Conservation (phyloP, 2,329 filamentous ascomycete genomes). For the Fusarium sp. region DNA sequence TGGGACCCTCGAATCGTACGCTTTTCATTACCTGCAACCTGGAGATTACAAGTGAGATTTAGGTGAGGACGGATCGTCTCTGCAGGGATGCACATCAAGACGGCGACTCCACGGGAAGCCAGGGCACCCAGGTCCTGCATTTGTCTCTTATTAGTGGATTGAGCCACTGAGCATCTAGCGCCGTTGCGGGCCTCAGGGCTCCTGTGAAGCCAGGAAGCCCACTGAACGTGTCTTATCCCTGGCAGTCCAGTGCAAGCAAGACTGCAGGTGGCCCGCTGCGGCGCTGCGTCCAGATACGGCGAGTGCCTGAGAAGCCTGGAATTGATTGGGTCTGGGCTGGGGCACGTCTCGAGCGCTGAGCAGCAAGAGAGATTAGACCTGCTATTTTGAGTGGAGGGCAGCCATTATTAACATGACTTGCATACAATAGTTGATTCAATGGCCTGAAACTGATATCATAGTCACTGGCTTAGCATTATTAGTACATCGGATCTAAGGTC, state of each 20-base stretch:
- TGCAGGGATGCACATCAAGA: constrained; percentile 46
- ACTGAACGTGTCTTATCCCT: constrained; percentile 14
- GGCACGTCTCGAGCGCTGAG: constrained; percentile 38
- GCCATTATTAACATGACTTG: constrained; percentile 35
- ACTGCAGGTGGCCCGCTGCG: constrained; percentile 24
- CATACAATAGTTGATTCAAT: constrained; percentile 38
- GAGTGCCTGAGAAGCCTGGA: constrained; percentile 23
- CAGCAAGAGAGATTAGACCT: constrained; percentile 40
- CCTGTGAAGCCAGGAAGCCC: constrained; percentile 29
- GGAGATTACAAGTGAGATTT: constrained; percentile 47
- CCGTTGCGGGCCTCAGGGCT: constrained; percentile 37
- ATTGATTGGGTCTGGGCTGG: constrained; percentile 37
- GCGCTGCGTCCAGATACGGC: constrained; percentile 17
- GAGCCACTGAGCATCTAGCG: constrained; percentile 42
- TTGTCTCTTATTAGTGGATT: constrained; percentile 40
- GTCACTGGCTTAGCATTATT: constrained; percentile 12
- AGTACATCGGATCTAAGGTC: background rate
- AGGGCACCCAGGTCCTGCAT: constrained; percentile 35
- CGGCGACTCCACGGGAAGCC: constrained; percentile 27
- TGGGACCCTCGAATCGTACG: constrained; percentile 14
- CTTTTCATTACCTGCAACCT: constrained; percentile 29
- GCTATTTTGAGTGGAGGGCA: constrained; percentile 39
- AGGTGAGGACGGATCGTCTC: constrained; percentile 46
- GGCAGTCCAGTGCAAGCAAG: constrained; percentile 8
- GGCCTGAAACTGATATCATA: constrained; percentile 30